Evolutionary conservation across 139 green algal genomes (phyloP).

Genomic region (Pleodorina starrii): DNA sequence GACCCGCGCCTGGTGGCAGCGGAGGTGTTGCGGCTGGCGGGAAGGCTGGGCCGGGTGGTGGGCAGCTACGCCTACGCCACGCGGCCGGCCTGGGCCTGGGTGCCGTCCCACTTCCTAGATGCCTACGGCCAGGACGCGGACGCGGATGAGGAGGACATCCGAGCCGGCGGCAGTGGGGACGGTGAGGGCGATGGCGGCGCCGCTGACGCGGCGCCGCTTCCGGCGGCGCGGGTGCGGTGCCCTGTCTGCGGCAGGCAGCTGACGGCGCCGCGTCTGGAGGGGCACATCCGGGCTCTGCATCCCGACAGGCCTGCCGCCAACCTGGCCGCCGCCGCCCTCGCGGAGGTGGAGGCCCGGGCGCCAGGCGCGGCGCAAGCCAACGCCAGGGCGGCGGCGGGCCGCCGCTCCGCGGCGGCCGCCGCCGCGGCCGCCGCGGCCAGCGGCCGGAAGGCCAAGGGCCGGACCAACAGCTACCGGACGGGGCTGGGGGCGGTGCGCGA

Average conservation of each 20-base stretch:
- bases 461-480: neutral
- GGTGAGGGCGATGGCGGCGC: neutral
- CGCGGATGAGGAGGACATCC: neutral
- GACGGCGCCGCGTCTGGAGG: neutral
- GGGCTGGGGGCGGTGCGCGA: neutral
- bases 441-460: neutral
- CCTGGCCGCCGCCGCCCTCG: neutral
- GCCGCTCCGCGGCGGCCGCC: neutral
- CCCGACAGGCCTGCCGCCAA: neutral
- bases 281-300: neutral
- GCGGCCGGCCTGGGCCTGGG: conserved; percentile 17
- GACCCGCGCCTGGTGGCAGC: conserved; percentile 31
- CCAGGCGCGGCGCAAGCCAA: neutral
- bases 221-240: neutral
- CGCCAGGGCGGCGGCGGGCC: neutral
- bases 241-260: neutral
- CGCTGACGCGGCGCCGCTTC: neutral
- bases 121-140: neutral
- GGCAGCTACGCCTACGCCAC: conserved; percentile 32
- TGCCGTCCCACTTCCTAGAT: neutral
- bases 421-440: neutral
- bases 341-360: neutral
- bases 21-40: conserved; percentile 10
- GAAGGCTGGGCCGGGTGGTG: neutral
- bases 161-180: neutral